Conservation (phyloP, 805 yeast genomes). For the Wickerhamomyces xylosicus region DNA sequence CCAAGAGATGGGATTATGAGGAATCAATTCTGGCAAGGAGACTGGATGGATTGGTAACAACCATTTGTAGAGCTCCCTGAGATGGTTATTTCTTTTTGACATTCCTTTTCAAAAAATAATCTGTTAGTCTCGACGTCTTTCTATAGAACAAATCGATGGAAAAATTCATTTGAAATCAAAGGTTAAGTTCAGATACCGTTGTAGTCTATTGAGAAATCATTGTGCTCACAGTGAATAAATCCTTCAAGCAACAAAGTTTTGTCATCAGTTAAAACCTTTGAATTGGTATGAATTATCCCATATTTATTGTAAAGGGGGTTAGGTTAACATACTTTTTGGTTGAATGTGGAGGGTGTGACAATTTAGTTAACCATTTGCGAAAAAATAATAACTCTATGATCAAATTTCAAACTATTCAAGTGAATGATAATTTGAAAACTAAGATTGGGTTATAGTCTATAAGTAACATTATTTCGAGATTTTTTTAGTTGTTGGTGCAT, state of each 20-base stretch:
- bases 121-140: constrained; percentile 1
- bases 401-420: too few species aligned
- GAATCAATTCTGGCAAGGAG: constrained; percentile 40
- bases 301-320: too few species aligned
- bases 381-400: too few species aligned
- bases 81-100: constrained; percentile 23
- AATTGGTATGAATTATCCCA: too few species aligned
- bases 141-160: not conserved
- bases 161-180: not conserved
- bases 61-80: constrained; percentile 26
- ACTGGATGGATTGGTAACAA: constrained; percentile 51
- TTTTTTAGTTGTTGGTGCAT: too few species aligned
- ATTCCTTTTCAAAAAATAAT: too few species aligned
- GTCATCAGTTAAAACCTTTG: constrained; percentile 18
- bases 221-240: constrained; percentile 49
- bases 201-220: constrained; percentile 84
- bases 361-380: too few species aligned
- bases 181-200: constrained; percentile 78
- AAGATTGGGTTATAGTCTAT: too few species aligned
- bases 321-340: too few species aligned
- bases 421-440: too few species aligned
- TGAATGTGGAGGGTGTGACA: too few species aligned
- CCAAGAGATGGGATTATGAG: constrained; percentile 66
- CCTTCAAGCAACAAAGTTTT: constrained; percentile 33
- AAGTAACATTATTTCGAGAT: too few species aligned